phyloP scores from a whole-genome alignment of 768 basidiomycete genomes.

The Naematelia aurantialba region DNA sequence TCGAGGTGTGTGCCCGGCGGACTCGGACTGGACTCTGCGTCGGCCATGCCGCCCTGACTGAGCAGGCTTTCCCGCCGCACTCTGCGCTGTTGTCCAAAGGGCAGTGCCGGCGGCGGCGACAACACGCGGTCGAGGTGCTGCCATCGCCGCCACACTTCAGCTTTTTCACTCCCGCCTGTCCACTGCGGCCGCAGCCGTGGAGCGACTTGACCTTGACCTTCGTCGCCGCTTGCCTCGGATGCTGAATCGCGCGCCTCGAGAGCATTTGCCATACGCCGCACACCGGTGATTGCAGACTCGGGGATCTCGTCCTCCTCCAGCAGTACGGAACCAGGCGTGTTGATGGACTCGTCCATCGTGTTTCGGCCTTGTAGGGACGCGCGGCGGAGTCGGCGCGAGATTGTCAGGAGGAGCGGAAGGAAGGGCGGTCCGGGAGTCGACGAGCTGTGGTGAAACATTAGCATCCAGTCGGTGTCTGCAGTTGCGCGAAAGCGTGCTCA shows the following conservation, averaged over 20 bases:
- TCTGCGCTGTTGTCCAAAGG: background rate
- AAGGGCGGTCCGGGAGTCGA: conserved; percentile 37
- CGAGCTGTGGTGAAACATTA: conserved; percentile 9
- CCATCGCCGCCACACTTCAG: conserved; percentile 19
- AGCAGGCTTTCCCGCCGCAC: background rate
- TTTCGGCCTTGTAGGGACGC: conserved; percentile 26
- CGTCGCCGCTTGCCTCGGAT: conserved; percentile 27
- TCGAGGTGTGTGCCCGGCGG: background rate
- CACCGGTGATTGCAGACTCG: conserved; percentile 21
- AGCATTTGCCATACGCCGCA: conserved; percentile 31
- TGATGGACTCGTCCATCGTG: background rate
- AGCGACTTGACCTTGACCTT: conserved; percentile 3
- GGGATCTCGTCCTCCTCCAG: conserved; percentile 35
- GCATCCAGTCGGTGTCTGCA: too few species aligned
- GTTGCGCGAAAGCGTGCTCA: too few species aligned
- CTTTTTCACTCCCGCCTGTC: conserved; percentile 31
- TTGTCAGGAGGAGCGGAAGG: conserved; percentile 33
- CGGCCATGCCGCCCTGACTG: conserved; percentile 20
- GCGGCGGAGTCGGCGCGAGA: conserved; percentile 36
- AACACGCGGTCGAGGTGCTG: conserved; percentile 7
- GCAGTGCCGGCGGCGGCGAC: background rate
- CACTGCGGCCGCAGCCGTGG: conserved; percentile 19
- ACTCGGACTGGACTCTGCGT: conserved; percentile 25
- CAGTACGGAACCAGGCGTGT: conserved; percentile 19
- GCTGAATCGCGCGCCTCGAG: conserved; percentile 26